These are phyloP conservation scores for Pycnococcus provasolii DNA, from an alignment of 139 green algal genomes.

Conservation along the genomic window DNA sequence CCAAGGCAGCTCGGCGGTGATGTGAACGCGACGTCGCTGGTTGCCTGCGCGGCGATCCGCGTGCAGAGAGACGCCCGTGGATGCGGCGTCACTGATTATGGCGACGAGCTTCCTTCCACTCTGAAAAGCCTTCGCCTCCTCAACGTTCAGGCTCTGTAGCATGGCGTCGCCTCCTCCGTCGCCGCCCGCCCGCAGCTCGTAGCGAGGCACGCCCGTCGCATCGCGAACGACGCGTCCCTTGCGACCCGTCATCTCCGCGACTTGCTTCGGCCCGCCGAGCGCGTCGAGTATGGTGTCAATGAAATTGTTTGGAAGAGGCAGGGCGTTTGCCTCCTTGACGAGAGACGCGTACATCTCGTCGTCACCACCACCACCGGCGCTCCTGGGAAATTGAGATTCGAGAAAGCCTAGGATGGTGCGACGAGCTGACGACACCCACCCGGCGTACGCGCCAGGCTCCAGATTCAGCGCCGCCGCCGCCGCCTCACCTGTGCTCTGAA, in stretches of 20 bases:
- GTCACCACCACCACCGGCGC: slow-evolving; percentile 14
- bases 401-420: slow-evolving; percentile 5
- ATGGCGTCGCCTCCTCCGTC: slow-evolving; percentile 31
- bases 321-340: neutral
- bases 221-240: slow-evolving; percentile 48
- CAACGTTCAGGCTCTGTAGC: slow-evolving; percentile 37
- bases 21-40: slow-evolving; percentile 38
- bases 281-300: slow-evolving; percentile 49
- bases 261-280: slow-evolving; percentile 10
- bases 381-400: slow-evolving; percentile 66
- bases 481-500: slow-evolving; percentile 35
- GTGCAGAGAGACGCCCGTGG: slow-evolving; percentile 38
- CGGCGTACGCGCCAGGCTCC: slow-evolving; percentile 34
- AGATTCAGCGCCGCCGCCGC: slow-evolving; percentile 35
- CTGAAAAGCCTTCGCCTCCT: slow-evolving; percentile 40
- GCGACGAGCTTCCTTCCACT: slow-evolving; percentile 40
- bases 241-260: slow-evolving; percentile 32
- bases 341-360: neutral
- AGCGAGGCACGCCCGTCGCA: slow-evolving; percentile 24
- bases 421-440: neutral
- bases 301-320: slow-evolving; percentile 52
- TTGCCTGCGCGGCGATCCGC: slow-evolving; percentile 34
- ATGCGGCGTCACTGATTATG: slow-evolving; percentile 31
- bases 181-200: slow-evolving; percentile 51
- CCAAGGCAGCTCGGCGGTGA: slow-evolving; percentile 55